Evolutionary conservation across 257 asterid species (phyloP).

Genomic region (Primulina tabacum): DNA sequence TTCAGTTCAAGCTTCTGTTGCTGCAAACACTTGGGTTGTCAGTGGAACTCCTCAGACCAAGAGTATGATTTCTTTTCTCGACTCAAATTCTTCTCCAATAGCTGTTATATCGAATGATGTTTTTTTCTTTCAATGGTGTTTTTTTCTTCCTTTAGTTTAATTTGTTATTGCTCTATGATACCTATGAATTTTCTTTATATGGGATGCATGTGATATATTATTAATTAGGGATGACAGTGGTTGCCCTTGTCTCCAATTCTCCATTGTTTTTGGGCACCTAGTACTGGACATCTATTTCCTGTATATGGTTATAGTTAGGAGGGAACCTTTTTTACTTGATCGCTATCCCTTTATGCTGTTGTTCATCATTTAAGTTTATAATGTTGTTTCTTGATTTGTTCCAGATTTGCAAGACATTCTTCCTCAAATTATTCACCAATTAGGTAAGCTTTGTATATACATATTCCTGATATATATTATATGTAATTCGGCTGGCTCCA

Average conservation of each 20-base stretch:
- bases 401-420: slow-evolving; percentile 55
- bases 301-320: neutral
- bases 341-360: neutral
- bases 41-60: slow-evolving; percentile 76
- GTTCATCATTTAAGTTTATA: neutral
- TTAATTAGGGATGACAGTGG: neutral
- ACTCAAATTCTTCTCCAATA: neutral
- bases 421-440: slow-evolving; percentile 53
- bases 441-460: slow-evolving; percentile 34
- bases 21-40: slow-evolving; percentile 77
- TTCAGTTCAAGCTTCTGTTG: slow-evolving; percentile 71
- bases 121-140: neutral
- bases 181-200: neutral
- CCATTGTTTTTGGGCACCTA: neutral
- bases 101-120: neutral
- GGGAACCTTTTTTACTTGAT: neutral
- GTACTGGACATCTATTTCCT: too few species aligned
- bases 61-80: slow-evolving; percentile 39
- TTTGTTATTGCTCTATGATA: neutral
- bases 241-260: neutral
- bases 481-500: neutral
- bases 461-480: neutral
- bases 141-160: neutral
- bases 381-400: slow-evolving; percentile 19
- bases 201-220: neutral